Percentiles rank a stretch among this genome's conserved stretches.
Evolutionary conservation across 495 filamentous ascomycete species (phyloP).

Genomic region (Arthonia radiata): DNA sequence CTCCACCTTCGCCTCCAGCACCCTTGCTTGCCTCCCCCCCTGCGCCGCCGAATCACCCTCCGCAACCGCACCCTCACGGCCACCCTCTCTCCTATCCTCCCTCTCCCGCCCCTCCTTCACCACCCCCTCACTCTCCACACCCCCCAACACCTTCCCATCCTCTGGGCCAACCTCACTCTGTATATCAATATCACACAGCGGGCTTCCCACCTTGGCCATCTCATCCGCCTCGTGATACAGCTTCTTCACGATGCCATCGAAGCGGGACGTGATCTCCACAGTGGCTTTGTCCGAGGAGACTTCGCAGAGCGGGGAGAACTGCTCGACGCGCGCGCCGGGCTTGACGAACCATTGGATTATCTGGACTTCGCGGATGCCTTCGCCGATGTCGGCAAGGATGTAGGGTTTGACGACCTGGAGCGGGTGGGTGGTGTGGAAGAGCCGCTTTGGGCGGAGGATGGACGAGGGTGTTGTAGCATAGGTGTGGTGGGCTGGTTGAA

Average conservation of each 20-base stretch:
- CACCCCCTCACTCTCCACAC: too few relatives aligned
- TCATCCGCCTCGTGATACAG: conserved; percentile 88
- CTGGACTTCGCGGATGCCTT: conserved; percentile 95
- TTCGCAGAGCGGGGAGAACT: conserved; percentile 94
- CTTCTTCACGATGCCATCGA: conserved; percentile 87
- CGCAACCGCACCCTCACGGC: too few relatives aligned
- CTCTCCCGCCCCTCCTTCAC: too few relatives aligned
- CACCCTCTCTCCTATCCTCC: too few relatives aligned
- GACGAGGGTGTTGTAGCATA: too few relatives aligned
- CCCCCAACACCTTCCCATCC: too few relatives aligned
- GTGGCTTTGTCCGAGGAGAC: conserved; percentile 96
- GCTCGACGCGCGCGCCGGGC: conserved; percentile 82
- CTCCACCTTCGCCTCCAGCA: too few relatives aligned
- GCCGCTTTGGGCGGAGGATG: too few relatives aligned
- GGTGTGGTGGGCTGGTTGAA: too few relatives aligned
- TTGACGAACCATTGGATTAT: conserved; percentile 99
- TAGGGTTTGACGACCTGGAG: conserved; percentile 56
- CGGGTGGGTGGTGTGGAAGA: conserved; percentile 38
- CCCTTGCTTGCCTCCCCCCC: too few relatives aligned
- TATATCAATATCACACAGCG: conserved; percentile 56
- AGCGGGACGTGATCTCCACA: conserved; percentile 94
- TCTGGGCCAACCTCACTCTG: conserved; percentile 30
- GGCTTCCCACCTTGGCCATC: conserved; percentile 79
- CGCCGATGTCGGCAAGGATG: conserved; percentile 82
- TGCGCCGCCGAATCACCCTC: too few relatives aligned